Evolutionary conservation across 495 filamentous ascomycete genomes (phyloP), one percentile per base, ranked within the genome.

Genomic region (Cryomyces minteri): DNA sequence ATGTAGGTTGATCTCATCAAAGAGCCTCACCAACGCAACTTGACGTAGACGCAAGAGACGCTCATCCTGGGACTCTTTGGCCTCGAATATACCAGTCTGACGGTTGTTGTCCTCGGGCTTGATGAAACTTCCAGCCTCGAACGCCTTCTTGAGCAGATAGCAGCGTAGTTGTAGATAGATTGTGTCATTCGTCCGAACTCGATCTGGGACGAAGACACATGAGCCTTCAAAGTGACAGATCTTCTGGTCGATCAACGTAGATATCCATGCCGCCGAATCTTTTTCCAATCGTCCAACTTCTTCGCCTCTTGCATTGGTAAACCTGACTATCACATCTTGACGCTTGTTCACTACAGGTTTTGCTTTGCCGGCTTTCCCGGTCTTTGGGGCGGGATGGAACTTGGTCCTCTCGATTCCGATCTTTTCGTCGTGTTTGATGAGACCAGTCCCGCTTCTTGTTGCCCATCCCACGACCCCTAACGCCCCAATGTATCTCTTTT

Each of bases 221-320:
- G 71, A 72, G 0, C 83, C 92, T 54, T 90, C 84, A 51, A 98
- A 88, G 9, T 64, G 72, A 62, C 87, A 94, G 10, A 95, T 72
- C 31, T 81, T 82, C 57, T 95, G 90, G 52, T 98, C 90, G 43
- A 98, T 77, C 49, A 98, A 62, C 0, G 87, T 80, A 14, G 88
- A 94, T 7, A 98, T 81, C 87, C 92, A 98, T 43, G 78, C 75
- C n/a, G 90, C 86, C 9, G 74, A 79, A 34, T 98, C 90, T 47
- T 84, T 83, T 25, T 85, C 81, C n/a, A 98, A 62, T 51, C 90
- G 68, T 11, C 92, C 90, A 38, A 98, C 67, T 56, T 98, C 90
- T 45, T 80, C 76, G 9, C 88, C 88, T 43, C 60, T 67, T 4
- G 64, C 56, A 54, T 86, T 92, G 3, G 82, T 94, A 58, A 98